Percentiles rank a stretch among this genome's conserved stretches.
Conservation (phyloP, 169 alveolate species). For the Plasmodium knowlesi region DNA sequence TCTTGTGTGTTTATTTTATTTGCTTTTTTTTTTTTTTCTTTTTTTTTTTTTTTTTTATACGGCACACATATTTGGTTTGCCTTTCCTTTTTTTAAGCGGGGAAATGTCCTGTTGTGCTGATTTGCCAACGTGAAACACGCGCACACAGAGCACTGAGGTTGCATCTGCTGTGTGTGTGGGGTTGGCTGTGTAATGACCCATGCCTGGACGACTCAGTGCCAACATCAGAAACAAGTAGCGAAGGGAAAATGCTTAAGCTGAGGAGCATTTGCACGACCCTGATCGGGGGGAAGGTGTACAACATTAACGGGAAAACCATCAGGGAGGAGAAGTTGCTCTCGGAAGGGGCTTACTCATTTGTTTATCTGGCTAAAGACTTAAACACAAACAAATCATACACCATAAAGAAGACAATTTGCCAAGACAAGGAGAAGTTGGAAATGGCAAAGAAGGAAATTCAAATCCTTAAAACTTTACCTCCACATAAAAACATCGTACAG, state of each 20-base stretch:
- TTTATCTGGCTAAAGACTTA: conserved; percentile 80
- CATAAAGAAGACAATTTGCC: conserved; percentile 78
- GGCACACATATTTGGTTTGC: neutral
- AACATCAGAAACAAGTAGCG: neutral
- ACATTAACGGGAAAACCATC: conserved; percentile 63
- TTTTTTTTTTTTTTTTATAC: neutral
- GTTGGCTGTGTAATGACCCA: neutral
- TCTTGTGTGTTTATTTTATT: neutral
- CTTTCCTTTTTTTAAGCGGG: neutral
- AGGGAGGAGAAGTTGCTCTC: conserved; percentile 75
- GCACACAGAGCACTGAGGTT: neutral
- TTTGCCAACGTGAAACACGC: neutral
- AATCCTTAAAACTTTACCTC: conserved; percentile 64
- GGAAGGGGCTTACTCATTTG: conserved; percentile 87
- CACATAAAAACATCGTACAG: conserved; percentile 74
- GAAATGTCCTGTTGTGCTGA: neutral
- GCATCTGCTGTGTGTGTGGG: neutral
- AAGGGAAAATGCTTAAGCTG: conserved; percentile 30
- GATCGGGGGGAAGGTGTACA: conserved; percentile 60
- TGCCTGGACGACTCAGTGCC: neutral
- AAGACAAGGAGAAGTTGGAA: conserved; percentile 70
- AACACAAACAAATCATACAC: conserved; percentile 78
- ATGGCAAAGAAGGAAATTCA: conserved; percentile 80
- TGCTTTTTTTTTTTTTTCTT: neutral
- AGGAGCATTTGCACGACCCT: conserved; percentile 61